These are phyloP conservation scores for Musa troglodytarum DNA, from an alignment of 176 grass and related monocot genomes.

Conservation along the genomic window DNA sequence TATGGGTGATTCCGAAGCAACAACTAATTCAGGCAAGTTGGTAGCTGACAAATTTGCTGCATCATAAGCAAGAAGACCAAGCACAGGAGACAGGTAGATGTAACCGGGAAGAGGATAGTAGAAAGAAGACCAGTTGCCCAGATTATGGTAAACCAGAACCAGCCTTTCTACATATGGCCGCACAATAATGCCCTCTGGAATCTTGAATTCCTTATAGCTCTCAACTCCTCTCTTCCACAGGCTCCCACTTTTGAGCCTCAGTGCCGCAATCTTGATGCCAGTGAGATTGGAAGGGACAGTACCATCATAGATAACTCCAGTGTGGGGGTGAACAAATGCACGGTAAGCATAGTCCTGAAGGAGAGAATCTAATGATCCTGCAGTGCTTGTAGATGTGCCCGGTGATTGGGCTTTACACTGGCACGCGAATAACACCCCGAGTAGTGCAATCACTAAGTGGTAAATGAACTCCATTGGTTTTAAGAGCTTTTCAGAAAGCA, in stretches of 20 bases:
- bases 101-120: conserved; percentile 73
- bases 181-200: conserved; percentile 52
- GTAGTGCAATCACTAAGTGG: conserved; percentile 15
- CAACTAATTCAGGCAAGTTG: conserved; percentile 39
- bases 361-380: conserved; percentile 49
- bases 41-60: conserved; percentile 51
- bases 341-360: conserved; percentile 71
- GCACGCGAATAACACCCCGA: conserved; percentile 16
- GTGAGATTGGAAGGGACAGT: conserved; percentile 45
- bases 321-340: conserved; percentile 48
- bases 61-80: conserved; percentile 69
- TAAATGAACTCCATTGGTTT: conserved; percentile 24
- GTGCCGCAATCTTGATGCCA: conserved; percentile 43
- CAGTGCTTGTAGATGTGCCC: background rate
- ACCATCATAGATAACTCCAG: conserved; percentile 55
- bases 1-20: conserved; percentile 35
- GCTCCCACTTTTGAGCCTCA: conserved; percentile 80
- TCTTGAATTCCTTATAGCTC: conserved; percentile 45
- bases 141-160: conserved; percentile 70
- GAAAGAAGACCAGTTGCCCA: conserved; percentile 33
- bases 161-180: conserved; percentile 71
- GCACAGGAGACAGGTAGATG: conserved; percentile 70
- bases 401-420: conserved; percentile 28
- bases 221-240: conserved; percentile 37
- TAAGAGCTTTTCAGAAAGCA: background rate